A percentile compares a stretch with the other conserved stretches of the same genome.
phyloP scores from a whole-genome alignment of 148 eudicot genomes.

The Drosera capensis region DNA sequence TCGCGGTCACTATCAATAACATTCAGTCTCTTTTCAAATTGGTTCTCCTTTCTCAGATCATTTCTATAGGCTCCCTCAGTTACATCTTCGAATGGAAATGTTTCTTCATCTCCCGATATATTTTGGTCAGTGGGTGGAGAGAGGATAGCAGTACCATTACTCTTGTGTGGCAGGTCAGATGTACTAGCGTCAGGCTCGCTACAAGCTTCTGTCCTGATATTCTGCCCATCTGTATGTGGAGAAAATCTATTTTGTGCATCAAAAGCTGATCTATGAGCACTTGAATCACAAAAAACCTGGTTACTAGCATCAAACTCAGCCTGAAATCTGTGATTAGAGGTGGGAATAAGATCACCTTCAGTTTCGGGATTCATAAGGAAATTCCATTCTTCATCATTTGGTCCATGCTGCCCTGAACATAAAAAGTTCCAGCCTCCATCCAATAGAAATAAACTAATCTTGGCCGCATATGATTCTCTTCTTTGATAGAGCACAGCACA shows the following conservation, averaged over 20 bases:
- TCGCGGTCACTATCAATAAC: constrained; percentile 11
- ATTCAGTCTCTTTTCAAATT: constrained; percentile 11
- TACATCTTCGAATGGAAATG: constrained; percentile 16
- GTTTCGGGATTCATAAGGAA: constrained; percentile 19
- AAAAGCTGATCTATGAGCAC: constrained; percentile 25
- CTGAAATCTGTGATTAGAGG: constrained; percentile 19
- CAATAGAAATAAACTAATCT: constrained; percentile 30
- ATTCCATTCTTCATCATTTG: constrained; percentile 15
- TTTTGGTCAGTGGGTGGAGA: constrained; percentile 27
- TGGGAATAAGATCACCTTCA: constrained; percentile 22
- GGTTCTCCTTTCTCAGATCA: constrained; percentile 11
- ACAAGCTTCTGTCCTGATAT: constrained; percentile 30
- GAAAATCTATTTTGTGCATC: constrained; percentile 19
- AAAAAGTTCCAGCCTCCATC: constrained; percentile 31
- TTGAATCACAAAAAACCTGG: constrained; percentile 18
- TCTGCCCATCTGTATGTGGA: constrained; percentile 18
- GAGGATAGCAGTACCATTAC: constrained; percentile 11
- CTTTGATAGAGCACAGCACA: constrained; percentile 46
- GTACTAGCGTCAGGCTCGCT: constrained; percentile 54
- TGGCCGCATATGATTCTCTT: constrained; percentile 45
- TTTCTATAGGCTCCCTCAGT: constrained; percentile 12
- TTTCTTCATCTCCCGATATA: constrained; percentile 32
- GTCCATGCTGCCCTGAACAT: constrained; percentile 17
- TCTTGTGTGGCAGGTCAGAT: constrained; percentile 23
- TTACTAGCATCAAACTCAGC: constrained; percentile 20